A percentile compares a stretch with the other conserved stretches of the same genome.
phyloP scores from a whole-genome alignment of 202 grass and related monocot genomes.

The Elaeis oleifera region DNA sequence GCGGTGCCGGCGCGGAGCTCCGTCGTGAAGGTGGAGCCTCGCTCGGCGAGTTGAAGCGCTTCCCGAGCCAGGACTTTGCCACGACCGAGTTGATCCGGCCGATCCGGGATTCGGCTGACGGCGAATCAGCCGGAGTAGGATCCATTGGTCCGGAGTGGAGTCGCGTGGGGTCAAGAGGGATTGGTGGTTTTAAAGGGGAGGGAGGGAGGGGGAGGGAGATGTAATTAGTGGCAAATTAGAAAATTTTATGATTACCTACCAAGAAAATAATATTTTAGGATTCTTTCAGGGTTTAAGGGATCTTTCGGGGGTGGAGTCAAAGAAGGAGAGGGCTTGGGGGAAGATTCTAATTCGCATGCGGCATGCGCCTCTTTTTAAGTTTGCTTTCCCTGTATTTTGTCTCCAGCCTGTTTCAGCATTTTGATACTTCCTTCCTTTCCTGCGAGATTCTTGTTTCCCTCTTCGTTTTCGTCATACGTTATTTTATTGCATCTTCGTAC shows the following conservation, averaged over 20 bases:
- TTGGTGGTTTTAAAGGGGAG: neutral
- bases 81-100: conserved; percentile 55
- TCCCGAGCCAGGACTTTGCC: conserved; percentile 42
- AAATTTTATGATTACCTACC: too few species aligned
- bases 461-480: too few species aligned
- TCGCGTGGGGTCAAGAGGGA: neutral
- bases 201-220: neutral
- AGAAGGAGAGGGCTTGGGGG: neutral
- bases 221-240: too few species aligned
- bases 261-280: neutral
- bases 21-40: conserved; percentile 68
- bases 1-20: conserved; percentile 77
- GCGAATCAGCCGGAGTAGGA: neutral
- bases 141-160: neutral
- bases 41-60: conserved; percentile 51
- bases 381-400: too few species aligned
- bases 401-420: too few species aligned
- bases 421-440: too few species aligned
- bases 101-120: conserved; percentile 17
- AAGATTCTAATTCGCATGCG: conserved; percentile 12
- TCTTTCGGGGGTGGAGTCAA: conserved; percentile 16
- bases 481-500: too few species aligned
- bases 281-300: conserved; percentile 19
- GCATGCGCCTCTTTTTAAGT: neutral
- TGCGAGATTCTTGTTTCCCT: too few species aligned